These are phyloP conservation scores for Corymbia citriodora DNA, from an alignment of 441 rosid species.

Conservation along the genomic window DNA sequence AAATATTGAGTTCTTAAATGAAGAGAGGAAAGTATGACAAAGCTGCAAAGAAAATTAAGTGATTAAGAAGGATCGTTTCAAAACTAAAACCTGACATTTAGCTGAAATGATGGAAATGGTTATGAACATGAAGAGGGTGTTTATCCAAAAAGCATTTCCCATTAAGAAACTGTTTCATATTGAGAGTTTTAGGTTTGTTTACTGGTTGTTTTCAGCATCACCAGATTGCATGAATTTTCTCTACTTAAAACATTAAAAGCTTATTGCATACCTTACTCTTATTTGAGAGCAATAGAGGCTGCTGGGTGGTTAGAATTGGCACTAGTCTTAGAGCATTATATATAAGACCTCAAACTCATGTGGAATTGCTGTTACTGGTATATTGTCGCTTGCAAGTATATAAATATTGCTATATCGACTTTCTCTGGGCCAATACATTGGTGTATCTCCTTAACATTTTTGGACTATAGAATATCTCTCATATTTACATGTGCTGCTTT, in stretches of 20 bases:
- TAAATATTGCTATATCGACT: not conserved
- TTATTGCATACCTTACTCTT: not conserved
- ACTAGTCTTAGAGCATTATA: not conserved
- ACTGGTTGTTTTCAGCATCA: not conserved
- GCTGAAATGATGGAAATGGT: not conserved
- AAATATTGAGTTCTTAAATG: not conserved
- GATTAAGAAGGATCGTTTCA: not conserved
- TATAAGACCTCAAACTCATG: not conserved
- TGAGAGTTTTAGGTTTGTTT: not conserved
- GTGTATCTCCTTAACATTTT: not conserved
- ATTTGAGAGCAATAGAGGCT: not conserved
- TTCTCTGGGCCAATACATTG: not conserved
- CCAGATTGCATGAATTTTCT: not conserved
- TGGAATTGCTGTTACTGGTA: not conserved
- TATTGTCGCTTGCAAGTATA: not conserved
- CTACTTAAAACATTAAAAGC: not conserved
- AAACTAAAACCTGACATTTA: not conserved
- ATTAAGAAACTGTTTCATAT: not conserved
- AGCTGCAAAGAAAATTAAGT: not conserved
- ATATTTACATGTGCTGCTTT: not conserved
- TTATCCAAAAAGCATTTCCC: not conserved
- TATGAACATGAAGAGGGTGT: not conserved
- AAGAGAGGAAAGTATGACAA: not conserved
- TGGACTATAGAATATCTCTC: not conserved
- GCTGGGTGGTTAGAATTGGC: not conserved